phyloP scores from a whole-genome alignment of 2,329 filamentous ascomycete species.

The Fusarium newnesense region DNA sequence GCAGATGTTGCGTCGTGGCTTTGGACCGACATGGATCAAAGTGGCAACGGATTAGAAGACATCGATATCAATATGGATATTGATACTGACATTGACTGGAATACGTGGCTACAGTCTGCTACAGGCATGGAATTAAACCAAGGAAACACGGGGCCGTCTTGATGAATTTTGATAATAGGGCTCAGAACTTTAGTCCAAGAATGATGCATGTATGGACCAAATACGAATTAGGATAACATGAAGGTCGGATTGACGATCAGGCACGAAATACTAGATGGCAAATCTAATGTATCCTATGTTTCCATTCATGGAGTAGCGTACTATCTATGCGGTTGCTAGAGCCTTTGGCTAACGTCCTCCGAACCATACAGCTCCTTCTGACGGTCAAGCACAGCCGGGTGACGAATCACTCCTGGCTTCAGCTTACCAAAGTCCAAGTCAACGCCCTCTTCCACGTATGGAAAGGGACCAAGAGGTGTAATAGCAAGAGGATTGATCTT shows the following conservation, averaged over 20 bases:
- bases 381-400: conserved; percentile 39
- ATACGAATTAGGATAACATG: too few relatives aligned
- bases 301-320: neutral
- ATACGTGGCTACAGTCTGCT: conserved; percentile 50
- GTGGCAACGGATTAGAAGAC: conserved; percentile 43
- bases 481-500: conserved; percentile 44
- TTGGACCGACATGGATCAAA: conserved; percentile 48
- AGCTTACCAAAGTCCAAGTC: conserved; percentile 35
- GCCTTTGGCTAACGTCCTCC: neutral
- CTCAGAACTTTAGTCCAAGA: neutral
- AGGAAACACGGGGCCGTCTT: neutral
- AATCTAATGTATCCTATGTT: accelerated
- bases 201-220: neutral
- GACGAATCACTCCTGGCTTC: conserved; percentile 33
- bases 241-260: accelerated
- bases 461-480: conserved; percentile 43
- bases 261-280: neutral
- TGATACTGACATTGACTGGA: conserved; percentile 49
- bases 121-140: conserved; percentile 43
- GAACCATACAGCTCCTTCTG: conserved; percentile 39
- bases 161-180: accelerated
- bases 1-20: conserved; percentile 46
- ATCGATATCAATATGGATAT: conserved; percentile 46
- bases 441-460: conserved; percentile 38
- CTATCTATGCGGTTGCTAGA: neutral